Evolutionary conservation across 2,329 filamentous ascomycete genomes (phyloP), one percentile per base, ranked within the genome.

Genomic region (Bisporella sp.): DNA sequence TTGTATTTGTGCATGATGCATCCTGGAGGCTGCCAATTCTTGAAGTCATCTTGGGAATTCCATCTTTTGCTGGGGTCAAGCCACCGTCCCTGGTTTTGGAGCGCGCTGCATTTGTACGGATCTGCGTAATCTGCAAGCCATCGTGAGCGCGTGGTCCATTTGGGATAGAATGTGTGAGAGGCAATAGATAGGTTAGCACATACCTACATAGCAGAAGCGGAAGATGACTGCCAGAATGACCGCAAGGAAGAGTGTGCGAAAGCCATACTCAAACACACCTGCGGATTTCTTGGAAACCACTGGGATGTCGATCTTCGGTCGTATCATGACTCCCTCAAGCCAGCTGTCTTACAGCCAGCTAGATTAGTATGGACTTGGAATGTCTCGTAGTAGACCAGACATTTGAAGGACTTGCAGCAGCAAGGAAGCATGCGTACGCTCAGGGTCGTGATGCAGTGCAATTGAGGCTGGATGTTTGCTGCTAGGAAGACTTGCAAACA

Each of bases 1-100:
- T 71, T 69, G 64, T 84, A 84, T 48, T 75, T 67, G 53, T 77
- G 74, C 59, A 83, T 69, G 53, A 78, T 74, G 64, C 82, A 85
- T 30, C 77, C 77, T 28, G 71, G 71, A 4, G 81, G 76, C 50
- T 82, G 77, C 81, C 81, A 84, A 55, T 73, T 71, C 33, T 69
- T 65, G 57, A 73, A 75, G 40, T 58, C 50, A 13, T 51, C 52
- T 31, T 31, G 41, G 51, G 52, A 53, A 56, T 54, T 56, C 61
- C 59, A 52, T 62, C 57, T 39, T 54, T 56, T 48, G 64, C 62
- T 39, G 60, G 64, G 30, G 62, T 64, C 58, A 62, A 60, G 54
- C 78, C 80, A 83, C 55, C 69, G 67, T 32, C 79, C 80, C 56
- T 71, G 65, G 39, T 69, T 71, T 5, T 78, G 65, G 31, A 82